These are phyloP conservation scores for Starmerella apicola DNA, from an alignment of 805 yeast species.

Conservation along the genomic window DNA sequence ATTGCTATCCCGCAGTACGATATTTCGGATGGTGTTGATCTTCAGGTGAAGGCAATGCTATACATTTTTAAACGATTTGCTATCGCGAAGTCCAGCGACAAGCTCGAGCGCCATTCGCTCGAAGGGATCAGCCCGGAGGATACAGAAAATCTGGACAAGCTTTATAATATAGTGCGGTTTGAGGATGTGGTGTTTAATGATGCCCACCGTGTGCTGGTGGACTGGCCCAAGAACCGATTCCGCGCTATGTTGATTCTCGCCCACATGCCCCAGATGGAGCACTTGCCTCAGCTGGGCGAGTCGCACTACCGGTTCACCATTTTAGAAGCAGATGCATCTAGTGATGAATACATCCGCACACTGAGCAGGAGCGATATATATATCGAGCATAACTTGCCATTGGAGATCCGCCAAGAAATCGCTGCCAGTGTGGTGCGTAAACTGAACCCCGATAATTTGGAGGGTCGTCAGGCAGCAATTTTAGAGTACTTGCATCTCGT, in stretches of 20 bases:
- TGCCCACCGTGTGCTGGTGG: conserved; percentile 53
- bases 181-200: conserved; percentile 34
- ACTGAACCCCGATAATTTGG: conserved; percentile 7
- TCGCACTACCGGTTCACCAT: conserved; percentile 29
- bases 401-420: conserved; percentile 31
- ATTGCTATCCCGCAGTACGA: conserved; percentile 40
- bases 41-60: conserved; percentile 46
- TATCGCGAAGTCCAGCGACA: conserved; percentile 11
- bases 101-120: conserved; percentile 10
- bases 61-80: conserved; percentile 41
- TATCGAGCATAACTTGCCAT: conserved; percentile 40
- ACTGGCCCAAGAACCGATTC: conserved; percentile 55
- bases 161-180: conserved; percentile 41
- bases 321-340: conserved; percentile 33
- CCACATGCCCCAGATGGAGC: conserved; percentile 34
- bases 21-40: conserved; percentile 44
- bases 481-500: conserved; percentile 37
- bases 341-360: conserved; percentile 35
- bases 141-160: conserved; percentile 37
- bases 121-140: conserved; percentile 22
- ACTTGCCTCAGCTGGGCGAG: conserved; percentile 26
- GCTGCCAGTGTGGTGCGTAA: conserved; percentile 28
- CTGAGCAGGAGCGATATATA: conserved; percentile 43
- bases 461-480: conserved; percentile 36
- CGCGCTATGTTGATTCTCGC: conserved; percentile 47